These are phyloP conservation scores for Camellia oleifera DNA, from an alignment of 179 eudicot genomes.

Conservation along the genomic window DNA sequence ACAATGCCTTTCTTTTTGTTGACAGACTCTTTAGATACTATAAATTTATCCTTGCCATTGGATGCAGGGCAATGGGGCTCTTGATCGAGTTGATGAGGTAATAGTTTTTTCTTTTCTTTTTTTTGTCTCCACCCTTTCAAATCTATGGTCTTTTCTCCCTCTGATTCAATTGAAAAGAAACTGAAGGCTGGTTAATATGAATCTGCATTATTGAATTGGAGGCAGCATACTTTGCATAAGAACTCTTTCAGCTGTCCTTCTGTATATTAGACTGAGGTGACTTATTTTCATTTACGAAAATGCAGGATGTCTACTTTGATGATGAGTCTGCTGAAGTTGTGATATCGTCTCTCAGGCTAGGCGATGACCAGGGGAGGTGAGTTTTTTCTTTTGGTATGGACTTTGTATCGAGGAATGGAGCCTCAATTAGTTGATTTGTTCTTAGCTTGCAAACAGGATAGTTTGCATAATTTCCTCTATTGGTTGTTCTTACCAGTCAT, in stretches of 20 bases:
- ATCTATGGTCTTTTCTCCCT: background rate
- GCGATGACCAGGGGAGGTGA: conserved; percentile 96
- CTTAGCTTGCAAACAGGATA: background rate
- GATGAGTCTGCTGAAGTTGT: conserved; percentile 99
- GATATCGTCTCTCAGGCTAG: conserved; percentile 90
- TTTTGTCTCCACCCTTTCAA: background rate
- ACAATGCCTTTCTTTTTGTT: background rate
- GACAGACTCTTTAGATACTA: background rate
- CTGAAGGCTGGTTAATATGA: background rate
- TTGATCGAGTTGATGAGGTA: conserved; percentile 91
- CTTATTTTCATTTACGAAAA: background rate
- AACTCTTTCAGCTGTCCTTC: background rate
- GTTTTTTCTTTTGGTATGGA: conserved; percentile 4
- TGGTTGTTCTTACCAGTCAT: no score
- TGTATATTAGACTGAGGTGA: background rate
- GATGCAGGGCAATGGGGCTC: conserved; percentile 68
- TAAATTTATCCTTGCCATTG: background rate
- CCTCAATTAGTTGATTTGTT: background rate
- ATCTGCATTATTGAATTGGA: background rate
- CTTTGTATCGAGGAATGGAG: background rate
- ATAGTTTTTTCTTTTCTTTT: conserved; percentile 12
- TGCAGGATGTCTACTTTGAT: conserved; percentile 94
- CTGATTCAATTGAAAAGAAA: background rate
- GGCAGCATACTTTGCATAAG: background rate
- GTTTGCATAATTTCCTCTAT: background rate